phyloP scores from a whole-genome alignment of 352 stramenopile genomes.

The Pythium scleroteichum region DNA sequence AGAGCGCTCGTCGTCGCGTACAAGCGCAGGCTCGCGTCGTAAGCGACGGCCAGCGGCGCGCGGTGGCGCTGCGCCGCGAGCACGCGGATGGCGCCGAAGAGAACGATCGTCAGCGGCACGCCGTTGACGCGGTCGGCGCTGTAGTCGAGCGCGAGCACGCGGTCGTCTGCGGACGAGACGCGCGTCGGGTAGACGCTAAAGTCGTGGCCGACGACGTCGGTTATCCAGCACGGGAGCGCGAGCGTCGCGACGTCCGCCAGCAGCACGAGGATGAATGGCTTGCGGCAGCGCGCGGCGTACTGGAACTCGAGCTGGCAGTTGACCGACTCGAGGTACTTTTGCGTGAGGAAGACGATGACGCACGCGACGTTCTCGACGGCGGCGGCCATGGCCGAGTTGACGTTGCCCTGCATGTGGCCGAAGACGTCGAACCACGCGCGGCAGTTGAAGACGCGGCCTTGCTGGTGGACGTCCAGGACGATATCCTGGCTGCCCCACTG shows the following conservation, averaged over 20 bases:
- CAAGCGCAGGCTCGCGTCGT: constrained; percentile 47
- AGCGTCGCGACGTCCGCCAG: constrained; percentile 37
- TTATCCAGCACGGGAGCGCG: constrained; percentile 41
- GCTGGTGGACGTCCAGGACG: constrained; percentile 46
- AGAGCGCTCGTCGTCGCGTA: constrained; percentile 43
- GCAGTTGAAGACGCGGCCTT: constrained; percentile 38
- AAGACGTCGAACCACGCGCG: constrained; percentile 61
- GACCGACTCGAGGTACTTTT: constrained; percentile 44
- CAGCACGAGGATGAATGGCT: constrained; percentile 50
- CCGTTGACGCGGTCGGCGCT: constrained; percentile 28
- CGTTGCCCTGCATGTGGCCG: constrained; percentile 67
- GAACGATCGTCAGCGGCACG: constrained; percentile 32
- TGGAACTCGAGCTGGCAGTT: constrained; percentile 64
- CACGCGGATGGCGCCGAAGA: constrained; percentile 46
- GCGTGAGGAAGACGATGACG: constrained; percentile 56
- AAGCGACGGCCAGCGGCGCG: constrained; percentile 28
- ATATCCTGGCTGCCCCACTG: constrained; percentile 46
- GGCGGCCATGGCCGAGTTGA: constrained; percentile 61
- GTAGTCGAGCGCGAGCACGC: constrained; percentile 24
- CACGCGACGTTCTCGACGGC: constrained; percentile 57
- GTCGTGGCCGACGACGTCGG: constrained; percentile 28
- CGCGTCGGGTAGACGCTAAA: constrained; percentile 42
- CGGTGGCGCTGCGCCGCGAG: constrained; percentile 35
- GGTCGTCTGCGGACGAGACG: constrained; percentile 15
- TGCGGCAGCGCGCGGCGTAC: constrained; percentile 42